phyloP scores from a whole-genome alignment of 2,329 filamentous ascomycete genomes.

The Lizonia empirigonia region DNA sequence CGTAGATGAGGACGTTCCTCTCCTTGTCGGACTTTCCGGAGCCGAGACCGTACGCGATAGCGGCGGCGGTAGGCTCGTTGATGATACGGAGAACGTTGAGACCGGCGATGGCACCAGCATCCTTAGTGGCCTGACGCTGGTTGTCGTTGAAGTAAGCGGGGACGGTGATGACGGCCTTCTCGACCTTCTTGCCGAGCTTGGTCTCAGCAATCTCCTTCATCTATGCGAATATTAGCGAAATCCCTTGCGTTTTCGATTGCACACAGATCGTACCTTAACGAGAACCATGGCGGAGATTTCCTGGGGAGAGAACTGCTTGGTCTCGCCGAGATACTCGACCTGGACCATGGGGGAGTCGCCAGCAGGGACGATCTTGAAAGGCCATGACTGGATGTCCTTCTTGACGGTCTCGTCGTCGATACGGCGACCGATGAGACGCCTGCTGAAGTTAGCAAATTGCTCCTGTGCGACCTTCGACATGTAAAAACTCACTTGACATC shows the following conservation, averaged over 20 bases:
- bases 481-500: slow-evolving; percentile 86
- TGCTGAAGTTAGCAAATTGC: slow-evolving; percentile 51
- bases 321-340: slow-evolving; percentile 94
- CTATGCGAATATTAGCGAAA: slow-evolving; percentile 55
- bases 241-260: neutral
- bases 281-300: slow-evolving; percentile 99
- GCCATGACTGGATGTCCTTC: slow-evolving; percentile 99
- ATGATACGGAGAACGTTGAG: slow-evolving; percentile 99
- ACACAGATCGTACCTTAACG: slow-evolving; percentile 72
- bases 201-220: slow-evolving; percentile 99
- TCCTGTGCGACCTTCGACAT: neutral
- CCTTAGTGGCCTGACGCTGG: slow-evolving; percentile 99
- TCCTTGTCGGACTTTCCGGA: slow-evolving; percentile 95
- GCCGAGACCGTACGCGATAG: slow-evolving; percentile 97
- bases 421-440: slow-evolving; percentile 95
- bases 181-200: slow-evolving; percentile 98
- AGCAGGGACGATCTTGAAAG: slow-evolving; percentile 96
- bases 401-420: slow-evolving; percentile 96
- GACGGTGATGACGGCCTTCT: slow-evolving; percentile 98
- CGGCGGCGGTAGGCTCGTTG: slow-evolving; percentile 98
- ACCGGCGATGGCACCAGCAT: slow-evolving; percentile 95
- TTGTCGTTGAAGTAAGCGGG: slow-evolving; percentile 99
- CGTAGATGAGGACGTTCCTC: slow-evolving; percentile 99
- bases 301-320: slow-evolving; percentile 95
- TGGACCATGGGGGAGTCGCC: slow-evolving; percentile 87